Base-by-base conservation (phyloP, 2,329 filamentous ascomycete species). In the Colletotrichum musae region DNA sequence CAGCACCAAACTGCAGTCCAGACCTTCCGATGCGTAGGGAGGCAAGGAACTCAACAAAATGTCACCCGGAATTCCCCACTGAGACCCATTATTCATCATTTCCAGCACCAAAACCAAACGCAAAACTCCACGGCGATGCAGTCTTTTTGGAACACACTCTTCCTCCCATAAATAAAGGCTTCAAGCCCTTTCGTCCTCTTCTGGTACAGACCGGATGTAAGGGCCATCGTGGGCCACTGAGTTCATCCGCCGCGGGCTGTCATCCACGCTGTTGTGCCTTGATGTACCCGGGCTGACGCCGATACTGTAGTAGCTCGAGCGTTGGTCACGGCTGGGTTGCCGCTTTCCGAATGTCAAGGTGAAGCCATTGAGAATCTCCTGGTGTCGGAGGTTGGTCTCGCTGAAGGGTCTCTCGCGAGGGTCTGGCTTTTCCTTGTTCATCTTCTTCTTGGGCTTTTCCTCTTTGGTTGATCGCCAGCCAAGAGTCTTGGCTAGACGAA, bases 401-500 rank as follows among this genome's bases (percentile, higher is more conserved):
- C 82, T 85, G 58, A 85, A 77, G 28, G 82, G 82, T 72, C 81
- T 78, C 75, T 85, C 82, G 76, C 82, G 81, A 6, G 83, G 83
- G 73, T 86, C 71, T 53, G 72, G 69, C 69, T 70, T 73, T 51
- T 72, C 59, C 63, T 75, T 76, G 68, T 73, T 74, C 70, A 58
- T 53, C 18, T 68, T 75, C 53, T 66, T 72, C 74, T 77, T 78
- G 50, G 72, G 67, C 69, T 76, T 77, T 58, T 75, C 74, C n/a
- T 77, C 76, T 68, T 76, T 77, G 67, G 61, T 69, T 54, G 57
- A 72, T 43, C 65, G 64, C 71, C 71, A 72, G 13, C 68, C 60
- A 7, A 72, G 61, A 10, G 71, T 69, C 62, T 71, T 72, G n/a
- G 69, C 69, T 13, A 72, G 61, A 45, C 65, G 64, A 43, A 71